phyloP scores from a whole-genome alignment of 1,284 basidiomycete species.

The Phylloboletellus chloephorus region DNA sequence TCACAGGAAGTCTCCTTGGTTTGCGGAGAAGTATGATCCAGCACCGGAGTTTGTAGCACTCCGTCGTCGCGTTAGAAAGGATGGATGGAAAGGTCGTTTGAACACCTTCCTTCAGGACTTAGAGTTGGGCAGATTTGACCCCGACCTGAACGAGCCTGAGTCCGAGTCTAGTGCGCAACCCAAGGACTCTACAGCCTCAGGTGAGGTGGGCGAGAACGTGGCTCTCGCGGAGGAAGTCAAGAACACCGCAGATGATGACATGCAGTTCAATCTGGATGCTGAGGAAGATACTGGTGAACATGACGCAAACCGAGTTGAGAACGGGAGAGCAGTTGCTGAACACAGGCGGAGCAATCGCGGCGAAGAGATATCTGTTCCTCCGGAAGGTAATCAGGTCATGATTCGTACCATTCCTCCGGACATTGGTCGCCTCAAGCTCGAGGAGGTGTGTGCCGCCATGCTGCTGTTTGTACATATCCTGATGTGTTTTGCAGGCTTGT shows the following conservation, averaged over 20 bases:
- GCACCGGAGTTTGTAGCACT: slow-evolving; percentile 60
- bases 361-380: slow-evolving; percentile 72
- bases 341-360: slow-evolving; percentile 48
- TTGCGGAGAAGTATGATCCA: slow-evolving; percentile 88
- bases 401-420: slow-evolving; percentile 91
- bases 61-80: slow-evolving; percentile 71
- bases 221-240: slow-evolving; percentile 45
- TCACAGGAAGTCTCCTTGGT: slow-evolving; percentile 89
- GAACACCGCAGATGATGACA: slow-evolving; percentile 48
- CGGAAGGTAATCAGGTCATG: slow-evolving; percentile 86
- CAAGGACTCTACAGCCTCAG: slow-evolving; percentile 44
- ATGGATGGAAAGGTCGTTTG: slow-evolving; percentile 73
- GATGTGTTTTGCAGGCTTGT: slow-evolving; percentile 46
- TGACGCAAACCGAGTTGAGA: slow-evolving; percentile 51
- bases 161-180: slow-evolving; percentile 40
- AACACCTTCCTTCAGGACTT: slow-evolving; percentile 73
- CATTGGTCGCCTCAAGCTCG: slow-evolving; percentile 80
- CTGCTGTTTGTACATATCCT: slow-evolving; percentile 6
- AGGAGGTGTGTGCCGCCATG: slow-evolving; percentile 57
- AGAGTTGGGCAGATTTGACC: slow-evolving; percentile 79
- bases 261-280: slow-evolving; percentile 60
- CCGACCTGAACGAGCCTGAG: slow-evolving; percentile 57
- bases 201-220: slow-evolving; percentile 29
- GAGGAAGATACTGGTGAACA: slow-evolving; percentile 66
- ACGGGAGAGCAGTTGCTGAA: slow-evolving; percentile 48